Conservation (phyloP, 768 basidiomycete species). For the Ramaria sp. region DNA sequence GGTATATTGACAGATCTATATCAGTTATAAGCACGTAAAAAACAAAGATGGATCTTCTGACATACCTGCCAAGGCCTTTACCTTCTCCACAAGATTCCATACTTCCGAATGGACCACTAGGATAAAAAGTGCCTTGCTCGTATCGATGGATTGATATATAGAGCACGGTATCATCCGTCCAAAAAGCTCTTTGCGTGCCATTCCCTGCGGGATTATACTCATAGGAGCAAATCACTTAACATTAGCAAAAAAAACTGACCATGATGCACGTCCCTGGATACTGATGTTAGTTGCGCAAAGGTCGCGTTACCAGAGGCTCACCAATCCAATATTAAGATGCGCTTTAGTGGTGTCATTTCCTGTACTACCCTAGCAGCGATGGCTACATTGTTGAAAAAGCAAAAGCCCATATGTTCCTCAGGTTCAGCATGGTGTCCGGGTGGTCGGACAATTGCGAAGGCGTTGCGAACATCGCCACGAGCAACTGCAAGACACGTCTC, state of each 20-base stretch:
- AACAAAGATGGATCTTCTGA: constrained; percentile 10
- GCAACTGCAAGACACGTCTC: constrained; percentile 85
- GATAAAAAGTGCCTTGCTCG: constrained; percentile 87
- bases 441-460: constrained; percentile 91
- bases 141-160: constrained; percentile 96
- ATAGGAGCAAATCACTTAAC: constrained; percentile 1
- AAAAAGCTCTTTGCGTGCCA: constrained; percentile 93
- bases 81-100: constrained; percentile 82
- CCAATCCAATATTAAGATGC: constrained; percentile 92
- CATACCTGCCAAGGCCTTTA: constrained; percentile 76
- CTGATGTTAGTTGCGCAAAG: not conserved
- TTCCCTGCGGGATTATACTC: constrained; percentile 49
- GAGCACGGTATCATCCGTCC: constrained; percentile 82
- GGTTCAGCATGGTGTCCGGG: constrained; percentile 99
- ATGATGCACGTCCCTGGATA: constrained; percentile 85
- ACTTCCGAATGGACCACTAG: constrained; percentile 82
- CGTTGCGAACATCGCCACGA: constrained; percentile 65
- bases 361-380: constrained; percentile 82
- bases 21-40: not conserved
- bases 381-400: constrained; percentile 98
- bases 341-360: constrained; percentile 56
- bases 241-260: constrained; percentile 39
- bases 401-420: constrained; percentile 97
- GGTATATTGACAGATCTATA: constrained; percentile 89
- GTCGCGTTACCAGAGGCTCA: constrained; percentile 26